Percentiles rank a stretch among this genome's conserved stretches.
phyloP scores from a whole-genome alignment of 129 eudicot genomes.

The Flaveria sonorensis region DNA sequence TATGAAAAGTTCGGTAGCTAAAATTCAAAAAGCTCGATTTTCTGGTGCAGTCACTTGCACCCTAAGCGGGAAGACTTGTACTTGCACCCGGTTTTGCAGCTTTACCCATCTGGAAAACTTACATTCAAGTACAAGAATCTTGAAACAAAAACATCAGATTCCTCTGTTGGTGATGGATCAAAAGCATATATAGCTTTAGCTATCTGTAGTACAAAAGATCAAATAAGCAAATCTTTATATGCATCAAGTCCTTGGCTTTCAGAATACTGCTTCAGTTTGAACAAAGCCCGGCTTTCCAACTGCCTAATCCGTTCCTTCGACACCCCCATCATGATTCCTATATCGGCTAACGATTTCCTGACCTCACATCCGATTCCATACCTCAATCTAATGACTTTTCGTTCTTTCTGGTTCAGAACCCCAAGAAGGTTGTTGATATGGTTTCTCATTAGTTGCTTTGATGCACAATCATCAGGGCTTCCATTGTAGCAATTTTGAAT shows the following conservation, averaged over 20 bases:
- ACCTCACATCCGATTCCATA: constrained; percentile 64
- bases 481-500: constrained; percentile 29
- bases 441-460: constrained; percentile 79
- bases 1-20: constrained; percentile 20
- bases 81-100: constrained; percentile 4
- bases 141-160: constrained; percentile 19
- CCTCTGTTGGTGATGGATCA: constrained; percentile 25
- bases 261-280: constrained; percentile 69
- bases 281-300: constrained; percentile 64
- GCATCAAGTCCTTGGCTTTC: constrained; percentile 68
- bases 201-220: constrained; percentile 26
- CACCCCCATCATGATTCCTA: constrained; percentile 69
- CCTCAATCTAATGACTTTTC: constrained; percentile 61
- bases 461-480: constrained; percentile 51
- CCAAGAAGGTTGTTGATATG: constrained; percentile 67
- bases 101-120: constrained; percentile 27
- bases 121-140: constrained; percentile 24
- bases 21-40: constrained; percentile 26
- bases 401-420: constrained; percentile 60
- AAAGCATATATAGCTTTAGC: constrained; percentile 5
- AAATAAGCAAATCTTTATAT: constrained; percentile 66
- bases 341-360: constrained; percentile 54
- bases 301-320: constrained; percentile 80
- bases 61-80: constrained; percentile 11
- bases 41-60: constrained; percentile 17